phyloP scores from a whole-genome alignment of 768 basidiomycete genomes.

The Tricholoma saponaceum region DNA sequence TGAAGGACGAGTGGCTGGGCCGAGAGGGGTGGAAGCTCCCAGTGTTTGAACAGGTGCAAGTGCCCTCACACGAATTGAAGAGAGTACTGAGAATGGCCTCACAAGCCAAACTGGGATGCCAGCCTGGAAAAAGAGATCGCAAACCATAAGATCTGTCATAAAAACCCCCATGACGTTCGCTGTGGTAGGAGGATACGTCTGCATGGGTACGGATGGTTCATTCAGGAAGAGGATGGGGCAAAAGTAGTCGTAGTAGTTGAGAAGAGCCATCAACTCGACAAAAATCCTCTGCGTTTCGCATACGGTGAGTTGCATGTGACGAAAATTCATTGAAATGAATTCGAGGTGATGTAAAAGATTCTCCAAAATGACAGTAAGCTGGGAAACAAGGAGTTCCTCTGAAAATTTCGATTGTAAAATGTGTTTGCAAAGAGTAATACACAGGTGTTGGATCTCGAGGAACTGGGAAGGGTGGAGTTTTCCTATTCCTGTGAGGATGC shows the following conservation, averaged over 20 bases:
- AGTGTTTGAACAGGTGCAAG: neutral
- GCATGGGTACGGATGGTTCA: neutral
- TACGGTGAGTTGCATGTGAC: neutral
- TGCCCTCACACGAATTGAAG: neutral
- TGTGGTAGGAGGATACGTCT: neutral
- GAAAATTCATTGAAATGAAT: neutral
- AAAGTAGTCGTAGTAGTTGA: neutral
- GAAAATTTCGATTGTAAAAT: neutral
- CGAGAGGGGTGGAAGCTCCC: neutral
- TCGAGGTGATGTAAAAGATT: neutral
- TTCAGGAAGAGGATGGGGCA: neutral
- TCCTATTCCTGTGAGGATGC: conserved; percentile 1
- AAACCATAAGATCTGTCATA: neutral
- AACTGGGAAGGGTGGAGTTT: neutral
- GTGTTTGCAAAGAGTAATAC: neutral
- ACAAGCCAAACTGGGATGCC: neutral
- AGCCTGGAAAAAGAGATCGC: neutral
- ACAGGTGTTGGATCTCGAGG: neutral
- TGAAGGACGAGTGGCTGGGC: neutral
- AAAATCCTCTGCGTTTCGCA: neutral
- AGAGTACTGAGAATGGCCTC: neutral
- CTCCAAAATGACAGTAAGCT: neutral
- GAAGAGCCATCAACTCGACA: neutral
- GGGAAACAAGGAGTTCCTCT: neutral
- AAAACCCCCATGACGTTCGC: neutral